Evolutionary conservation across 805 yeast species (phyloP).

Genomic region (Cyberlindnera maritima): DNA sequence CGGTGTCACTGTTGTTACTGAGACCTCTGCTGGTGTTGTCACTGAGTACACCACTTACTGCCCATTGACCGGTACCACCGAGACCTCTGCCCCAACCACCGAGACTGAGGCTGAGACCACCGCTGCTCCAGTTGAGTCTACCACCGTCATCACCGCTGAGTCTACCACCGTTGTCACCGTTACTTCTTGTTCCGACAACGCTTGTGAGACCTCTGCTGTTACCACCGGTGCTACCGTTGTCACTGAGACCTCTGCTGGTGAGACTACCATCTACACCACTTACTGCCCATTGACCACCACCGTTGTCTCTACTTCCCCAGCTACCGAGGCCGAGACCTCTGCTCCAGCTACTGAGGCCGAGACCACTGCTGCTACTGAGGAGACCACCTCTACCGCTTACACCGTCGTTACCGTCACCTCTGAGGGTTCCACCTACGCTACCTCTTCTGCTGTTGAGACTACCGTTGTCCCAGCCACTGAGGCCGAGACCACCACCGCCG

Average conservation of each 20-base stretch:
- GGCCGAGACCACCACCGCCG: slow-evolving; percentile 4
- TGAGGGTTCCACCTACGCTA: slow-evolving; percentile 4
- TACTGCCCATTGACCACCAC: slow-evolving; percentile 22
- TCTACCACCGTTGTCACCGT: slow-evolving; percentile 23
- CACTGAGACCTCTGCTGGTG: slow-evolving; percentile 18
- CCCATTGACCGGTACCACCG: slow-evolving; percentile 13
- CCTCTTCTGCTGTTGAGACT: slow-evolving; percentile 5
- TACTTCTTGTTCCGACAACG: slow-evolving; percentile 11
- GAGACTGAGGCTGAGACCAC: slow-evolving; percentile 15
- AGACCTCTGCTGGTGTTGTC: slow-evolving; percentile 27
- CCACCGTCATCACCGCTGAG: slow-evolving; percentile 31
- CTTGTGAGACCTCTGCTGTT: slow-evolving; percentile 9
- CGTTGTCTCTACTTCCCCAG: slow-evolving; percentile 13
- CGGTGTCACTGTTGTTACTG: slow-evolving; percentile 28
- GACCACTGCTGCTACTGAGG: slow-evolving; percentile 6
- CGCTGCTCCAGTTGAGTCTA: slow-evolving; percentile 17
- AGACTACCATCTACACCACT: slow-evolving; percentile 14
- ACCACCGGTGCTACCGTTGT: slow-evolving; percentile 23
- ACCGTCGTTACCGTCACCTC: slow-evolving; percentile 10
- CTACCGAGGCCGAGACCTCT: slow-evolving; percentile 4
- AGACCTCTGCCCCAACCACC: slow-evolving; percentile 16
- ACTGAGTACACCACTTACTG: slow-evolving; percentile 25
- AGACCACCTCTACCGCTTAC: not conserved
- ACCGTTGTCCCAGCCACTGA: too few relatives aligned
- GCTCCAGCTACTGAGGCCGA: slow-evolving; percentile 1